Conservation (phyloP, 495 filamentous ascomycete genomes). For the Penicillium verhagenii region DNA sequence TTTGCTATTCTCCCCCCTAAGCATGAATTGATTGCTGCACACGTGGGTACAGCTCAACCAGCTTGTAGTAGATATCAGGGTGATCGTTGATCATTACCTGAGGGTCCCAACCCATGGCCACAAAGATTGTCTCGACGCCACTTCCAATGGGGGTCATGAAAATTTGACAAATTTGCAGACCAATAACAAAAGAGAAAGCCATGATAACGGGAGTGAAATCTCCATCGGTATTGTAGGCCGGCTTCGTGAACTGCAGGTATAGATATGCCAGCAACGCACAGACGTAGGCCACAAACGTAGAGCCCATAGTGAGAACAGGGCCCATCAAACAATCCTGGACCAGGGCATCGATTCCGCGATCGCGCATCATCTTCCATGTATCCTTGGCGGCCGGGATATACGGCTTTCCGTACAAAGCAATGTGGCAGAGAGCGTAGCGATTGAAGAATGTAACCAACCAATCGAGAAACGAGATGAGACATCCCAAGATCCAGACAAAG, state of each 20-base stretch:
- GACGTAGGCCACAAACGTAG: conserved; percentile 77
- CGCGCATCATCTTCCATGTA: conserved; percentile 86
- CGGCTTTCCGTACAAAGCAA: conserved; percentile 85
- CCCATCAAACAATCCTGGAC: conserved; percentile 89
- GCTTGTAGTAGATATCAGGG: conserved; percentile 71
- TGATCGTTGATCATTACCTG: conserved; percentile 81
- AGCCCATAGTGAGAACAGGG: conserved; percentile 85
- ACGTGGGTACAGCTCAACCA: conserved; percentile 78
- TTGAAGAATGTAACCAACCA: conserved; percentile 73
- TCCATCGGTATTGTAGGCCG: conserved; percentile 70
- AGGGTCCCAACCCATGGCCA: conserved; percentile 85
- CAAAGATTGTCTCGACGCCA: conserved; percentile 76
- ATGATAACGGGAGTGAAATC: conserved; percentile 75
- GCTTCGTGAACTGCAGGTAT: conserved; percentile 77
- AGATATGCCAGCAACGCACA: conserved; percentile 80
- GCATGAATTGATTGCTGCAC: conserved; percentile 72
- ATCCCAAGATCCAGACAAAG: conserved; percentile 68
- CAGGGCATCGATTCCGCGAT: conserved; percentile 86
- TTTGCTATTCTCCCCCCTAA: conserved; percentile 21
- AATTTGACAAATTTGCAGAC: conserved; percentile 82
- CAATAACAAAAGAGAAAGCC: conserved; percentile 80
- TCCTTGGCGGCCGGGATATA: conserved; percentile 85
- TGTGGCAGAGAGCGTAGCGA: conserved; percentile 88
- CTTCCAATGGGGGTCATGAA: conserved; percentile 75
- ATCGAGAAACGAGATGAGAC: conserved; percentile 73